These are phyloP conservation scores for Saxispiralis lemnorum DNA, from an alignment of 495 filamentous ascomycete species.

Conservation along the genomic window DNA sequence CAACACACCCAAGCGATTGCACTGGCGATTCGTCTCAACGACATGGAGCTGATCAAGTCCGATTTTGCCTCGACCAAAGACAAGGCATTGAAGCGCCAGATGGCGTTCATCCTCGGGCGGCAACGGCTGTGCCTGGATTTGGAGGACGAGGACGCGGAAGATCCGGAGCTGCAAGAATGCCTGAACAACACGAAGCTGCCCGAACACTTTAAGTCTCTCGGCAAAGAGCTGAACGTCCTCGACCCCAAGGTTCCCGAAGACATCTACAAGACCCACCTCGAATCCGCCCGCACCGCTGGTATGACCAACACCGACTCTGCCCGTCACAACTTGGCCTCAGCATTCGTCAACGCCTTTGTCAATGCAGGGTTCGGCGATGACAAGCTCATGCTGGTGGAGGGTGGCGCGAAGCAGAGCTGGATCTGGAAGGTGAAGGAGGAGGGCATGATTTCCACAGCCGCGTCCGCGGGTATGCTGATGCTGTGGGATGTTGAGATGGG, in stretches of 20 bases:
- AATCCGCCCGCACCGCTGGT: conserved; percentile 79
- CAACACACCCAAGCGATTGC: conserved; percentile 84
- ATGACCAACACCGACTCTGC: conserved; percentile 90
- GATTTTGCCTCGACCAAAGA: conserved; percentile 70
- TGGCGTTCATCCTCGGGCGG: conserved; percentile 80
- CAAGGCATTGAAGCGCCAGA: conserved; percentile 70
- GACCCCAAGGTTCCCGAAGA: conserved; percentile 95
- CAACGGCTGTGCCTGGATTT: conserved; percentile 76
- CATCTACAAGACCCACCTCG: conserved; percentile 97
- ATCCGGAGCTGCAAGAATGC: conserved; percentile 57
- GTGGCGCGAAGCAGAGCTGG: conserved; percentile 71
- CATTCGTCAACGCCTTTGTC: conserved; percentile 89
- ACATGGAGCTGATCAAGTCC: conserved; percentile 56
- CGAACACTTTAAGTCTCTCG: conserved; percentile 82
- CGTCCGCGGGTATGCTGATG: conserved; percentile 74
- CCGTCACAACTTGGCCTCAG: conserved; percentile 84
- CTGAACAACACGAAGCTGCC: conserved; percentile 74
- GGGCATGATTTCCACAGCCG: conserved; percentile 88
- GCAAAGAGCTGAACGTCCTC: conserved; percentile 88
- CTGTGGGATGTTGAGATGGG: conserved; percentile 83
- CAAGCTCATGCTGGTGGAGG: conserved; percentile 82
- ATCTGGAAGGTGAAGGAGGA: conserved; percentile 99
- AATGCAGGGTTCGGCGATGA: conserved; percentile 92
- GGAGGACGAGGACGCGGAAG: conserved; percentile 41
- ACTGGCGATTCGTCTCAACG: conserved; percentile 83